Evolutionary conservation across 768 basidiomycete species (phyloP), one percentile per base, ranked within the genome.

Genomic region (Cystoderma amianthinum): DNA sequence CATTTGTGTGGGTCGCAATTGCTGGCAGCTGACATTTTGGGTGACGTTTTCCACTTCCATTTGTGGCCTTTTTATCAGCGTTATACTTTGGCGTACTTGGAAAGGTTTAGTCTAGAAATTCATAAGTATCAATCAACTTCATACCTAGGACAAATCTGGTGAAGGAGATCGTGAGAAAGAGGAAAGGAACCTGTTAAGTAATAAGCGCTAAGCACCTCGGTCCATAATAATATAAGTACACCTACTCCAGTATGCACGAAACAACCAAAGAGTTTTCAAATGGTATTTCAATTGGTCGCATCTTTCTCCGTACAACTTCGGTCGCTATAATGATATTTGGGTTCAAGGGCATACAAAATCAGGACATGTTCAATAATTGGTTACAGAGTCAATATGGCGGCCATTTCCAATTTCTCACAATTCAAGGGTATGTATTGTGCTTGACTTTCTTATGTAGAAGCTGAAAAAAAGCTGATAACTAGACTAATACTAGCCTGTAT

Each of bases 11-110:
- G 86, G 88, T 3, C 51, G 63, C 4, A 42, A 54, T 25, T 91
- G 88, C 47, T 90, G 84, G 85, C 57, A 57, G 40, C 45, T 67
- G 21, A 90, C 88, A 3, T 88, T 90, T 49, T 65, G 65, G 57
- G 57, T 82, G 38, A 63, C 71, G 36, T 54, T 64, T 21, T 59
- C 52, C 2, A 60, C 68, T 1, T 69, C 74, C 18, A 42, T 68
- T 3, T 38, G 74, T 10, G 71, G 82, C 4, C 61, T 75, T 32
- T 42, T 62, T 3, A 52, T 61, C 5, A 69, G 71, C 39, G 23
- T 74, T 4, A 51, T 75, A 18, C 58, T 89, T 17, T 85, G 83
- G 85, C 66, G 64, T 36, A 60, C 63, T 22, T 88, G 85, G 87
- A 71, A 65, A 39, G 74, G 71, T 3, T 61, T 63, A 23, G 61